Conservation (phyloP, 2,329 filamentous ascomycete species). For the Septoria linicola region DNA sequence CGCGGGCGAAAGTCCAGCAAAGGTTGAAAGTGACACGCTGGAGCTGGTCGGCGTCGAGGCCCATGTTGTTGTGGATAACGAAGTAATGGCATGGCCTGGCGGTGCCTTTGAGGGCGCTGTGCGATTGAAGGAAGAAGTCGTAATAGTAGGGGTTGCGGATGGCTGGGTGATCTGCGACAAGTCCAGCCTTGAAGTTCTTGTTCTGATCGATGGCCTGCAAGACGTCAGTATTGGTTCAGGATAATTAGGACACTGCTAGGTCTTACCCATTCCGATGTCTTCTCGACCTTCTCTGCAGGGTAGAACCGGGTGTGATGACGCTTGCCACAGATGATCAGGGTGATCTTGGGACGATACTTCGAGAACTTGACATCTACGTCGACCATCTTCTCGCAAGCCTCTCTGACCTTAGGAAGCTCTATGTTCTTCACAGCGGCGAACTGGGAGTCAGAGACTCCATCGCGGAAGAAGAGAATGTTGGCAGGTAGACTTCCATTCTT, state of each 20-base stretch:
- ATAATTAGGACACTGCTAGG: neutral
- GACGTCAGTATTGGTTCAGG: neutral
- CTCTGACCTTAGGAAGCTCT: conserved; percentile 10
- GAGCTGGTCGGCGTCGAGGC: conserved; percentile 23
- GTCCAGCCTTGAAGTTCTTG: conserved; percentile 34
- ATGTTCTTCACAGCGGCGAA: conserved; percentile 18
- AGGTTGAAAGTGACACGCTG: conserved; percentile 35
- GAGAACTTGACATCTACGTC: neutral
- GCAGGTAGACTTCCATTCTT: conserved; percentile 2
- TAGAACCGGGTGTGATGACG: conserved; percentile 46
- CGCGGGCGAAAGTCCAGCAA: conserved; percentile 38
- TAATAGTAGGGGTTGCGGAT: conserved; percentile 32
- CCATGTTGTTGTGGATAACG: conserved; percentile 34
- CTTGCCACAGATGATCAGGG: conserved; percentile 40
- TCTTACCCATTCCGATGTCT: neutral
- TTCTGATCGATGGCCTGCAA: conserved; percentile 4
- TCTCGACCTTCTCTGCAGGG: conserved; percentile 51
- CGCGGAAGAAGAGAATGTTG: conserved; percentile 38
- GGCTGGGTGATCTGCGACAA: conserved; percentile 31
- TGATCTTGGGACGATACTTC: conserved; percentile 15
- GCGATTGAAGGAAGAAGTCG: conserved; percentile 41
- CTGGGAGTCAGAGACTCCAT: conserved; percentile 41
- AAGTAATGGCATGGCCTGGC: conserved; percentile 38
- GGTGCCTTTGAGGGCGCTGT: conserved; percentile 36
- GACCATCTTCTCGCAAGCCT: conserved; percentile 15